Base-by-base conservation (phyloP, 78 protist species). In the Cavenderia fasciculata region DNA sequence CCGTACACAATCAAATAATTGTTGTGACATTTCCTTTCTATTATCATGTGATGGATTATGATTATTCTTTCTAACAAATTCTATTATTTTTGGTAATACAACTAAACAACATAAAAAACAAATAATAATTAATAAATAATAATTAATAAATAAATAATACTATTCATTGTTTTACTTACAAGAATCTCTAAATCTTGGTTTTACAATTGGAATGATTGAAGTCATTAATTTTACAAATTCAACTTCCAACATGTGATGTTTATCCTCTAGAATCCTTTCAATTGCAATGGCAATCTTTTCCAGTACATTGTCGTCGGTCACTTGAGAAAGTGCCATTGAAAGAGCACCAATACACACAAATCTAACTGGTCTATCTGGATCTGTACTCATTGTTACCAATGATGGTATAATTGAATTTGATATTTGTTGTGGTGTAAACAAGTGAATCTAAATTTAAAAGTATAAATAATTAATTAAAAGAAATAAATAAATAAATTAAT, bases 21-120 rank as follows among this genome's bases (percentile, higher is more conserved):
- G 19, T 62, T 79, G 88, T 25, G 88, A 79, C 88, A 79, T 79
- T 62, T 63, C 75, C 29, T 33, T 65, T 54, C 88, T 62, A 51
- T 79, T 33, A 41, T 79, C 75, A 66, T 66, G 49, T 10, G 88
- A 79, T 40, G 88, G 88, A 43, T 79, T 66, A 52, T 66, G 74
- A 41, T 66, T 79, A 41, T 79, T 79, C 27, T 44, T 79, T 66
- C 88, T 63, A 16, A 73, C 62, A 29, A 65, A 66, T 6, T 79
- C 88, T 21, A 79, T 31, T 12, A 79, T 66, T 44, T 59, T 62
- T 62, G 88, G 88, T 46, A 79, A 21, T 11, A 79, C 38, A 38
- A 79, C 51, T 46, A 44, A 27, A 66, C n/a, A 57, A 44, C 5
- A 36, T 19, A 25, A 41, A 38, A 41, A 68, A 14, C 1, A 44